These are phyloP conservation scores for Ogataea trehalophila DNA, from an alignment of 805 yeast genomes.

Conservation along the genomic window DNA sequence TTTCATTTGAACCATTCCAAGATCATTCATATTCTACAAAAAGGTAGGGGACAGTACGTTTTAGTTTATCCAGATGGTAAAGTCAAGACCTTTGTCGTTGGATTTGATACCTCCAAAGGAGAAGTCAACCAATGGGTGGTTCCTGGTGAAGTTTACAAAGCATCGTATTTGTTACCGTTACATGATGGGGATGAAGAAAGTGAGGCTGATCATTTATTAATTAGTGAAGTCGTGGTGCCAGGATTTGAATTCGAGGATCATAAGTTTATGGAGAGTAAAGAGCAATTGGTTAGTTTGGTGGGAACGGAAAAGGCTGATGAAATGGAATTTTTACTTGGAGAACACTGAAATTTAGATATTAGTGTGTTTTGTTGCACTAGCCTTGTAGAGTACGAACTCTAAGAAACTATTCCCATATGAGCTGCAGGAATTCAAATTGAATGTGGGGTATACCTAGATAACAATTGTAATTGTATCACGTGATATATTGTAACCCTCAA, in stretches of 20 bases:
- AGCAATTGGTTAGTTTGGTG: slow-evolving; percentile 30
- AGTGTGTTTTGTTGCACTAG: too few species aligned
- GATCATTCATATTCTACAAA: slow-evolving; percentile 50
- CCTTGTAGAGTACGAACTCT: too few species aligned
- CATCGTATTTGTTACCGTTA: slow-evolving; percentile 44
- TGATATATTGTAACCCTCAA: slow-evolving; percentile 4
- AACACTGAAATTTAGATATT: not conserved
- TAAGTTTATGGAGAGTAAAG: slow-evolving; percentile 34
- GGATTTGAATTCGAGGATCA: slow-evolving; percentile 57
- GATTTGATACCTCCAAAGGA: slow-evolving; percentile 42
- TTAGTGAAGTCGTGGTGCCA: slow-evolving; percentile 57
- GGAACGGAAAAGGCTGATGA: slow-evolving; percentile 34
- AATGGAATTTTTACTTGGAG: slow-evolving; percentile 35
- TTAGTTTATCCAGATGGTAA: slow-evolving; percentile 46
- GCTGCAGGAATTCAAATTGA: too few species aligned
- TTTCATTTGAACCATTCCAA: slow-evolving; percentile 48
- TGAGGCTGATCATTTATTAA: slow-evolving; percentile 38
- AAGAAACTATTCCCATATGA: too few species aligned
- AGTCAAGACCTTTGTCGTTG: slow-evolving; percentile 47
- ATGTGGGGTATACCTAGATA: too few species aligned
- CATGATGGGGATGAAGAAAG: slow-evolving; percentile 24
- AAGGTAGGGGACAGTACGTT: slow-evolving; percentile 53
- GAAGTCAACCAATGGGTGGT: slow-evolving; percentile 59
- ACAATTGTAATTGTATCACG: not conserved
- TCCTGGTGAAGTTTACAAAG: slow-evolving; percentile 57